Percentiles rank a stretch among this genome's conserved stretches.
These are phyloP conservation scores for Chaetomium sp. DNA, from an alignment of 2,329 filamentous ascomycete genomes.

Conservation along the genomic window DNA sequence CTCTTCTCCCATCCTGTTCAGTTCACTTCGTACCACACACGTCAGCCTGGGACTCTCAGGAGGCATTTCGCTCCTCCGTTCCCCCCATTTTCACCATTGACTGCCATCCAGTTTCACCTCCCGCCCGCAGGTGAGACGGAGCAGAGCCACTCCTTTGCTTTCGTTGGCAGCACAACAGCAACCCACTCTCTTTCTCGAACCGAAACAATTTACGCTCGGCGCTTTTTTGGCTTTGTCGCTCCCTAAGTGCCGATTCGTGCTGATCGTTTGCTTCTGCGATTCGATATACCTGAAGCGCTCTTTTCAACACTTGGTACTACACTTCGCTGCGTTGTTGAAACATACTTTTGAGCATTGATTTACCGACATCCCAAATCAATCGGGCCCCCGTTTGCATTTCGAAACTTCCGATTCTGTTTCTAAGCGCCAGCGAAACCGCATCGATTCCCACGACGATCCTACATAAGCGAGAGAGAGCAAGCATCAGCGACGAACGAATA, in stretches of 20 bases:
- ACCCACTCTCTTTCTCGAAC: not conserved
- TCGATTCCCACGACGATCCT: slow-evolving; percentile 17
- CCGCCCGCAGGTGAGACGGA: slow-evolving; percentile 11
- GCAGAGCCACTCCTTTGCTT: slow-evolving; percentile 14
- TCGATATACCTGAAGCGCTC: not conserved
- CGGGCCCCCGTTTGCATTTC: not conserved
- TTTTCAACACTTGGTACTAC: not conserved
- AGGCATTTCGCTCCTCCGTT: slow-evolving; percentile 1
- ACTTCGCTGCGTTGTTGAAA: too few species aligned
- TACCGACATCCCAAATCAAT: not conserved
- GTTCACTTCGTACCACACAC: too few species aligned
- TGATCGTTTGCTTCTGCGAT: not conserved
- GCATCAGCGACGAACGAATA: slow-evolving; percentile 17
- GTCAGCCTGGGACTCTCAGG: not conserved
- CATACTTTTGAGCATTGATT: not conserved
- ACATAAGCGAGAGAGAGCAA: slow-evolving; percentile 12
- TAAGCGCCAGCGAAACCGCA: not conserved
- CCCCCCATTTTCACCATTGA: not conserved
- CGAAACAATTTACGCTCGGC: not conserved
- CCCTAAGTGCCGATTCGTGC: not conserved
- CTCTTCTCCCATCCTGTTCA: not conserved
- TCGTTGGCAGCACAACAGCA: not conserved
- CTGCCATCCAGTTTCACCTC: slow-evolving; percentile 16
- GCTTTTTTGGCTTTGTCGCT: slow-evolving; percentile 1
- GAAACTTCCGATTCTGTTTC: not conserved